Evolutionary conservation across 1,284 basidiomycete species (phyloP), one percentile per base, ranked within the genome.

Genomic region (Tilletia setariae): DNA sequence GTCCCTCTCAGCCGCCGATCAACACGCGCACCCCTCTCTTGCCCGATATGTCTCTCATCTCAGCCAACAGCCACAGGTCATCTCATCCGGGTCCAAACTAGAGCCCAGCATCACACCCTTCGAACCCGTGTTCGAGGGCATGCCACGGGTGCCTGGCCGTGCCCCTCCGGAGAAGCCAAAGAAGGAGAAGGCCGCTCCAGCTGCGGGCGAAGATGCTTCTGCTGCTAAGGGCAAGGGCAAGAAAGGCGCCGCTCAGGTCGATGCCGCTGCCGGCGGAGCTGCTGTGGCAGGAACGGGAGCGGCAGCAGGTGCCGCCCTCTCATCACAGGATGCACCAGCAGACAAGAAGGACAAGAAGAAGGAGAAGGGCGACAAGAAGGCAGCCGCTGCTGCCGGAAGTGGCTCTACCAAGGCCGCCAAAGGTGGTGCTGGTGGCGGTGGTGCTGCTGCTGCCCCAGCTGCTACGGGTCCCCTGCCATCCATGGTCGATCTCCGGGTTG

Each of bases 31-130:
- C 44, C 79, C 80, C 1, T 79, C 79, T 43, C 72, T 82, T 19
- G 74, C 74, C 64, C 78, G 80, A 67, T 82, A 79, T 68, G 72
- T 80, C 65, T 78, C 79, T 9, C 80, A 82, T 66, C 72, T 82
- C 66, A 79, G 79, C 51, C 74, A 79, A 59, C 66, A 78, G 28
- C 46, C 67, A 3, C 47, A 70, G 16, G 63, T 59, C 28, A 70
- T 75, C 44, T 64, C 63, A 19, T 72, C 72, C 30, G 72, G 68
- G 49, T 64, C 69, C 67, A 71, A 68, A 51, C 67, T 70, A 13
- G 73, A 76, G 65, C 73, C 73, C 28, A 72, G 68, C 13, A 71
- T 77, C 62, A 25, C 68, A 21, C 64, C 78, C 21, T 78, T 81
- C 63, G 78, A 79, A 67, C 80, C 79, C 1, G 68, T 64, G 8